Percentiles rank a stretch among this genome's conserved stretches.
These are phyloP conservation scores for Linnemannia exigua DNA, from an alignment of 192 early-diverging fungal genomes.

Conservation along the genomic window DNA sequence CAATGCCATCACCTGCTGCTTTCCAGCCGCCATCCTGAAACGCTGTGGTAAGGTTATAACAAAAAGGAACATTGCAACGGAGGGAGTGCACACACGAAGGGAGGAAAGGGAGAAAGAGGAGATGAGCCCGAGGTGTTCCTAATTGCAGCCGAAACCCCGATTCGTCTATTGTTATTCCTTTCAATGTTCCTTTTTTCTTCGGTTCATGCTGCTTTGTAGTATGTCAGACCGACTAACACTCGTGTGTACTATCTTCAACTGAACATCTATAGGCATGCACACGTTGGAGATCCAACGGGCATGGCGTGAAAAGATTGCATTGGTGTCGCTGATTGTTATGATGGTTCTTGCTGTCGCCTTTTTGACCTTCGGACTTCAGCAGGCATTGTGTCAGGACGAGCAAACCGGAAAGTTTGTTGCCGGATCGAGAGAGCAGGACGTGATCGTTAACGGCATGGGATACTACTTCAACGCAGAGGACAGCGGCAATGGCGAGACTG, in stretches of 20 bases:
- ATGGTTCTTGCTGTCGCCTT: conserved; percentile 85
- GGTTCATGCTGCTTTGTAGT: neutral
- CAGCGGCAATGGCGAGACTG: conserved; percentile 56
- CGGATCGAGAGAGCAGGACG: conserved; percentile 63
- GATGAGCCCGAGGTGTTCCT: neutral
- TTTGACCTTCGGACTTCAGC: conserved; percentile 81
- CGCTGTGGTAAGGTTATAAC: conserved; percentile 46
- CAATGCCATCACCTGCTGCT: conserved; percentile 60
- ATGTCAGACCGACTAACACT: neutral
- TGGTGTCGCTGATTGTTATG: conserved; percentile 83
- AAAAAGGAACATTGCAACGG: neutral
- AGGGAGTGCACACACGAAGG: neutral
- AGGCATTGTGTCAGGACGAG: conserved; percentile 62
- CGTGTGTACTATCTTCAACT: neutral
- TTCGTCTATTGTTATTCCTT: neutral
- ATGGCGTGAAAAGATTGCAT: conserved; percentile 94
- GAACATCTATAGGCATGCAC: conserved; percentile 64
- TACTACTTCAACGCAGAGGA: conserved; percentile 67
- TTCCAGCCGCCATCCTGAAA: conserved; percentile 45
- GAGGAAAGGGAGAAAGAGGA: neutral
- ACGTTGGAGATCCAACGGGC: conserved; percentile 76
- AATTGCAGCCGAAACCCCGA: neutral
- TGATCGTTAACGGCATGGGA: conserved; percentile 73
- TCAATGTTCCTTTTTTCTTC: neutral
- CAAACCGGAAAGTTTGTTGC: conserved; percentile 58